Evolutionary conservation across 139 green algal genomes (phyloP), one percentile per base, ranked within the genome.

Genomic region (Penium margaritaceum): DNA sequence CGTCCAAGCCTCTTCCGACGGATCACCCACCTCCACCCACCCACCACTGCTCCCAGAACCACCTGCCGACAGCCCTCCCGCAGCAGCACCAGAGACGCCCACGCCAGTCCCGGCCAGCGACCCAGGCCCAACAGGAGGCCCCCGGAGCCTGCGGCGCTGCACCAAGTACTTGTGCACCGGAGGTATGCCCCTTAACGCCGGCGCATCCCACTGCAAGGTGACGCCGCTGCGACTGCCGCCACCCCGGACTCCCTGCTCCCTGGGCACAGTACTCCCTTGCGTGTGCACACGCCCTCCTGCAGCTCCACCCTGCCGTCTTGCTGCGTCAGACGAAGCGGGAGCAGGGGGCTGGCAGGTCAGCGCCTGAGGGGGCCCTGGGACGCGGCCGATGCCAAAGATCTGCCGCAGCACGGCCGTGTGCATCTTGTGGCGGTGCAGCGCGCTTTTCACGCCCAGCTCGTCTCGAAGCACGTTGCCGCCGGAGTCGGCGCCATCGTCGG

Each of bases 101-200:
- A 30, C 27, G 27, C 61, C 27, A 69, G 61, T 69, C 12, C 30
- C 6, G n/a, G n/a, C n/a, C n/a, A n/a, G n/a, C n/a, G n/a, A n/a
- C n/a, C n/a, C n/a, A n/a, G n/a, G n/a, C n/a, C n/a, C n/a, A n/a
- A n/a, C n/a, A n/a, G n/a, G n/a, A 54, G n/a, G n/a, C n/a, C n/a
- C n/a, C n/a, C n/a, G n/a, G n/a, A n/a, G n/a, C n/a, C 46, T 24
- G 17, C 68, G 68, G 17, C 63, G 21, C 64, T 78, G 63, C 15
- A 78, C 68, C 29, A 78, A 29, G 54, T 78, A 79, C 63, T 79
- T 79, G 63, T 79, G 72, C 7, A 79, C 37, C 33, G 64, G 72
- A 43, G 72, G 72, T 19, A 67, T 32, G 0, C 72, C 72, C 1
- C 47, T 15, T 15, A 30, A 77, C 44, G 21, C 41, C 24, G 72